Base-by-base conservation (phyloP, 257 asterid species). In the Ajuga chamaepitys region DNA sequence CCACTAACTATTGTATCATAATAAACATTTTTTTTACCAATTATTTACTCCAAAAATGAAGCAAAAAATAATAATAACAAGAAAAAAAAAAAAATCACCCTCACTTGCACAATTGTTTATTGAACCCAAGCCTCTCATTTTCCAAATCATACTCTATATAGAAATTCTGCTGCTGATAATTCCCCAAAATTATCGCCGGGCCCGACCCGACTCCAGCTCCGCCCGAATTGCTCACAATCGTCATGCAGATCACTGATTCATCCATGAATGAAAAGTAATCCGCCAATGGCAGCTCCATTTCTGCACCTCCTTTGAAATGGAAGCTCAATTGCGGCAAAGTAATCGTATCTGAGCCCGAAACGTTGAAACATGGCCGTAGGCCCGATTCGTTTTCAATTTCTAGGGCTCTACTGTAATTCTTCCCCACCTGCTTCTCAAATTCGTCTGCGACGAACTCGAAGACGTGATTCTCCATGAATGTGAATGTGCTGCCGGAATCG, bases 141-240 rank as follows among this genome's bases (percentile, higher is more conserved):
- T 77, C 84, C 80, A 86, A 75, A 73, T 86, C 94, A 65, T 78
- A 86, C 78, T 86, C 87, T 28, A 86, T 7, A 60, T 81, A 81
- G 32, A 81, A 63, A 69, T 86, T 71, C 77, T 81, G 94, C 77
- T 83, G 87, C 81, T 83, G 89, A 74, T 83, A 83, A 61, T 81
- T 86, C 0, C 94, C 89, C 65, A 83, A 25, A 1, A 81, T 73
- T 1, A 86, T 80, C 0, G 87, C 75, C 12, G 74, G 89, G 74
- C 74, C 87, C 72, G 54, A 45, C 72, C 79, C 70, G 47, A 45
- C 61, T 14, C 70, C 77, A 2, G 66, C 1, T 3, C 5, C 25
- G 9, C 16, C 35, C 9, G 22, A n/a, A n/a, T 21, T 34, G 41
- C 80, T 34, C 13, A 78, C 50, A 0, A 83, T 3, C 0, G 84